These are phyloP conservation scores for Rhododendron molle DNA, from an alignment of 148 eudicot species.

Conservation along the genomic window DNA sequence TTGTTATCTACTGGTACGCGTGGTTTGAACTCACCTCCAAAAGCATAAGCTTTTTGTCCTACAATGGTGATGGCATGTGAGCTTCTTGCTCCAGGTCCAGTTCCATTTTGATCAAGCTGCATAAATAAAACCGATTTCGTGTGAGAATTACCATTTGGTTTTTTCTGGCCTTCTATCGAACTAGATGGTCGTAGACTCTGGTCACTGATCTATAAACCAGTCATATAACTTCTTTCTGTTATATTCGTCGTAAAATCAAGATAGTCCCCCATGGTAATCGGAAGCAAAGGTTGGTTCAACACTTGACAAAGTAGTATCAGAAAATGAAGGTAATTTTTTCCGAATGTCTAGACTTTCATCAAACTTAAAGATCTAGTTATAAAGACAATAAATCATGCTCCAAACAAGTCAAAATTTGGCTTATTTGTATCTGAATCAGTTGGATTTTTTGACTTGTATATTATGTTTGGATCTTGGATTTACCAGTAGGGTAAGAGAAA, in stretches of 20 bases:
- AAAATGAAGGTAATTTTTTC: neutral
- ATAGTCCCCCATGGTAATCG: neutral
- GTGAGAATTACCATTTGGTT: neutral
- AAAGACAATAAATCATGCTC: neutral
- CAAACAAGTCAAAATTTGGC: neutral
- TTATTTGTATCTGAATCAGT: neutral
- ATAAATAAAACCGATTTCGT: neutral
- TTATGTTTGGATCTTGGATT: neutral
- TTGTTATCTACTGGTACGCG: slow-evolving; percentile 90
- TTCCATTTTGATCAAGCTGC: slow-evolving; percentile 78
- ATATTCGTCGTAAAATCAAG: neutral
- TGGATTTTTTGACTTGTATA: neutral
- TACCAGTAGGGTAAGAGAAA: neutral
- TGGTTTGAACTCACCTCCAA: slow-evolving; percentile 93
- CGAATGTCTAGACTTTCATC: neutral
- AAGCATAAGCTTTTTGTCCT: slow-evolving; percentile 66
- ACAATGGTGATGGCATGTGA: slow-evolving; percentile 85
- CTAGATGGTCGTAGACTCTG: neutral
- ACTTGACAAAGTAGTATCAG: neutral
- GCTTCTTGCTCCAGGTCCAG: slow-evolving; percentile 91
- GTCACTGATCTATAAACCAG: neutral
- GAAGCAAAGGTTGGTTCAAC: neutral
- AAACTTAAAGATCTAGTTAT: neutral
- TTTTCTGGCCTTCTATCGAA: neutral
- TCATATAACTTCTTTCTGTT: neutral